These are phyloP conservation scores for Geosmithia putterillii DNA, from an alignment of 2,329 filamentous ascomycete genomes.

Conservation along the genomic window DNA sequence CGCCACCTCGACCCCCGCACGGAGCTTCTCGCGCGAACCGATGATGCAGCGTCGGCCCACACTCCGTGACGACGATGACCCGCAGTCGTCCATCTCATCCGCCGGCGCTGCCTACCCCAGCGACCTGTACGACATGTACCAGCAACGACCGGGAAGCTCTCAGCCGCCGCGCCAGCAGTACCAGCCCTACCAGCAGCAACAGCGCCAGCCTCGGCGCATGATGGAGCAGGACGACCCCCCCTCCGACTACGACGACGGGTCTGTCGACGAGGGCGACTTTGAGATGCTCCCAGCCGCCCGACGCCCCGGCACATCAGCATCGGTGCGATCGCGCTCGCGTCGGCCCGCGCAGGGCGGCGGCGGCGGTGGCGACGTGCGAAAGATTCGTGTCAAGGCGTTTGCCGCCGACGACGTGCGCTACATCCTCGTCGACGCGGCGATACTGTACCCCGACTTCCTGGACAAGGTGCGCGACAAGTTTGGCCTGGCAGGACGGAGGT, in stretches of 20 bases:
- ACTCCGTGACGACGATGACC: conserved; percentile 30
- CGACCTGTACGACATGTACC: conserved; percentile 57
- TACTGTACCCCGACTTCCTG: conserved; percentile 67
- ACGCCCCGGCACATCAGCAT: conserved; percentile 26
- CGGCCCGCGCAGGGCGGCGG: conserved; percentile 29
- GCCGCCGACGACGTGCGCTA: conserved; percentile 80
- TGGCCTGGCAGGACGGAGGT: conserved; percentile 51
- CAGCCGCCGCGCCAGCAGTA: conserved; percentile 11
- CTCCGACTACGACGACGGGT: conserved; percentile 59
- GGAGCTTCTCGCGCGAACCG: conserved; percentile 27
- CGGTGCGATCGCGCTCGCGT: conserved; percentile 42
- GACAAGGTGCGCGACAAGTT: conserved; percentile 82
- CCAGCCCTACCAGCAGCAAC: conserved; percentile 10
- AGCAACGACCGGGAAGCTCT: conserved; percentile 20
- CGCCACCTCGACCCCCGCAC: conserved; percentile 30
- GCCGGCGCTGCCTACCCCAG: conserved; percentile 40
- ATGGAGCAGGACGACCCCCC: conserved; percentile 72
- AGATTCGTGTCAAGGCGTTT: conserved; percentile 88
- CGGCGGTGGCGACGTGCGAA: conserved; percentile 43
- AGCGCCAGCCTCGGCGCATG: conserved; percentile 49
- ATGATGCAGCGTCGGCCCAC: conserved; percentile 15
- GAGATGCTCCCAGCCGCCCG: conserved; percentile 55
- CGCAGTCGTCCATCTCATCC: not conserved
- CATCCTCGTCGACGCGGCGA: conserved; percentile 66
- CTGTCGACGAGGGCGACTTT: conserved; percentile 65